These are phyloP conservation scores for Delonix regia DNA, from an alignment of 306 rosid species.

Conservation along the genomic window DNA sequence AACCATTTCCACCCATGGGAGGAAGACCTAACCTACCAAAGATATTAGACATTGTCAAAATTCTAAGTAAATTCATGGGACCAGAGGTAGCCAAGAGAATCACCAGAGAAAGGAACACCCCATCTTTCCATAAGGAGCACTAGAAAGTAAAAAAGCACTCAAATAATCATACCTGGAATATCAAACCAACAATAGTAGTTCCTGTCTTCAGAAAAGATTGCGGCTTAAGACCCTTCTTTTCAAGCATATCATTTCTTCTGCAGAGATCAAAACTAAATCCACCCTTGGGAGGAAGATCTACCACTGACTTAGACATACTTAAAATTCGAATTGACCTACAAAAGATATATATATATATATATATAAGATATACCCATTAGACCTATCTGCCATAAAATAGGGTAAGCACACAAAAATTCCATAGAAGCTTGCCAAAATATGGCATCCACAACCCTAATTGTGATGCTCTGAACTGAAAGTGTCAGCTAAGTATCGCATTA, in stretches of 20 bases:
- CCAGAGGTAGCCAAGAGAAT: background rate
- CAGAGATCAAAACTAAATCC: constrained; percentile 92
- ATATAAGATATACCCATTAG: background rate
- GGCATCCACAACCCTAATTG: background rate
- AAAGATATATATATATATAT: no score
- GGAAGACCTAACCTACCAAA: background rate
- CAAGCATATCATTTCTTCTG: constrained; percentile 86
- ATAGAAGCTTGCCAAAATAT: background rate
- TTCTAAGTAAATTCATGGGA: background rate
- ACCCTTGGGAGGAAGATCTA: constrained; percentile 83
- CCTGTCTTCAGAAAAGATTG: constrained; percentile 84
- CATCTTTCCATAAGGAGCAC: background rate
- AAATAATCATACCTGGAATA: constrained; percentile 58
- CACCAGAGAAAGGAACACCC: background rate
- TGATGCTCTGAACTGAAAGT: background rate
- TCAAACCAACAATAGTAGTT: constrained; percentile 86
- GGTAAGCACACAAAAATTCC: background rate
- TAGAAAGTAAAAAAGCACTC: background rate
- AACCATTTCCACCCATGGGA: background rate
- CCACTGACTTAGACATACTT: constrained; percentile 53
- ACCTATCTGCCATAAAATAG: background rate
- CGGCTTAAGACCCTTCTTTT: constrained; percentile 61
- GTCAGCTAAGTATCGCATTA: background rate
- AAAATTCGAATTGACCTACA: constrained; percentile 38
- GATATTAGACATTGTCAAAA: background rate